These are phyloP conservation scores for Tylopilus cervinicoccineus DNA, from an alignment of 768 basidiomycete species.

Conservation along the genomic window DNA sequence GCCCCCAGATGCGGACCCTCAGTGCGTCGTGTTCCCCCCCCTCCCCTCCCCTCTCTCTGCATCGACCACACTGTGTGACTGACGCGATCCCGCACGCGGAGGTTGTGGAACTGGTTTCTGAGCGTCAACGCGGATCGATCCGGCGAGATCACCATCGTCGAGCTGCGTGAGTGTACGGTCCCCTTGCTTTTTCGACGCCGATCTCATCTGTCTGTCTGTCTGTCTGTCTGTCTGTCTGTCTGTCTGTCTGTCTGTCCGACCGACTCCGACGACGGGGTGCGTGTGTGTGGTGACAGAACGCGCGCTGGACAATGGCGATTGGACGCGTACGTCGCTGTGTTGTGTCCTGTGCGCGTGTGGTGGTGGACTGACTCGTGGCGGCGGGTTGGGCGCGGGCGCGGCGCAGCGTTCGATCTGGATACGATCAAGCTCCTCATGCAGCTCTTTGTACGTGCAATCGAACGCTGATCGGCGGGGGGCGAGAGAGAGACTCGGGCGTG, in stretches of 20 bases:
- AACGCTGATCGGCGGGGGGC: background rate
- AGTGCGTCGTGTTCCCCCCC: conserved; percentile 42
- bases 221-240: too few relatives aligned
- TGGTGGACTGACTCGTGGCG: too few relatives aligned
- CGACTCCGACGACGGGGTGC: background rate
- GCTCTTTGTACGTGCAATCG: conserved; percentile 56
- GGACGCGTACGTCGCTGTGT: conserved; percentile 64
- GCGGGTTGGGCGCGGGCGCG: too few relatives aligned
- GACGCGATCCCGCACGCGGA: background rate
- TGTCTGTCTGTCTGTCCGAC: too few relatives aligned
- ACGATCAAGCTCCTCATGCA: conserved; percentile 83
- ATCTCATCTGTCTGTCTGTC: too few relatives aligned
- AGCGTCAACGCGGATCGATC: conserved; percentile 69
- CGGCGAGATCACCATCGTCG: conserved; percentile 57
- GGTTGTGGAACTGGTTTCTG: conserved; percentile 67
- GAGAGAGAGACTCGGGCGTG: background rate
- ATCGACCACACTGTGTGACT: background rate
- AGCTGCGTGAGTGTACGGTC: conserved; percentile 51
- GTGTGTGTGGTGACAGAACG: conserved; percentile 31
- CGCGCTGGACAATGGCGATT: conserved; percentile 60
- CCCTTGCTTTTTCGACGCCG: too few relatives aligned
- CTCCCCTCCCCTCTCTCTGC: too few relatives aligned
- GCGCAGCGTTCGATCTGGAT: conserved; percentile 74
- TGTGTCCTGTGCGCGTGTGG: too few relatives aligned
- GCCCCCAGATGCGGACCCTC: conserved; percentile 64